Percentiles rank a stretch among this genome's conserved stretches.
Evolutionary conservation across 306 rosid genomes (phyloP).

Genomic region (Lupinus albus): DNA sequence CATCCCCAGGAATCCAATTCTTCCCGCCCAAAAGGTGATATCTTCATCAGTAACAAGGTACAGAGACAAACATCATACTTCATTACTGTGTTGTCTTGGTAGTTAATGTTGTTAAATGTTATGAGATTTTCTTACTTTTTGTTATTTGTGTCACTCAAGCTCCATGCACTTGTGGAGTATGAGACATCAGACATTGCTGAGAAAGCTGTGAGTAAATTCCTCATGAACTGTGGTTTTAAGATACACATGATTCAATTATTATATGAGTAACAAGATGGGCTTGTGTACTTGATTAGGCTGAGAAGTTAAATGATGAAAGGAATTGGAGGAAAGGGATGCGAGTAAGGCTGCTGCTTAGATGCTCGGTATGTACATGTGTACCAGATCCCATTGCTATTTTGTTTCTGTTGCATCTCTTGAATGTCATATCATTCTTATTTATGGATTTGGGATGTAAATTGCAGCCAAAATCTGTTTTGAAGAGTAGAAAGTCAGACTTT

Average conservation of each 20-base stretch:
- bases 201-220: conserved; percentile 68
- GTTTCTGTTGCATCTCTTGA: conserved; percentile 22
- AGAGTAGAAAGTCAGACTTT: conserved; percentile 72
- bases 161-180: conserved; percentile 91
- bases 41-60: conserved; percentile 88
- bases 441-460: conserved; percentile 11
- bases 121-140: conserved; percentile 28
- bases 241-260: conserved; percentile 17
- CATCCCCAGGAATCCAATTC: conserved; percentile 88
- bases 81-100: conserved; percentile 18
- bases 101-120: conserved; percentile 14
- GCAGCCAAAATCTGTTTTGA: conserved; percentile 91
- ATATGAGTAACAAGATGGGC: conserved; percentile 2
- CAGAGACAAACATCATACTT: conserved; percentile 8
- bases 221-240: conserved; percentile 3
- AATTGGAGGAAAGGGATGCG: conserved; percentile 99
- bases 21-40: conserved; percentile 75
- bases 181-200: conserved; percentile 71
- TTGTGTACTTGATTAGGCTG: conserved; percentile 58
- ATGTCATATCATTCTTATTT: conserved; percentile 6
- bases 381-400: conserved; percentile 4
- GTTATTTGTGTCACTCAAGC: conserved; percentile 53
- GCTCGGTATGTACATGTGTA: conserved; percentile 64
- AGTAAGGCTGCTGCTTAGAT: conserved; percentile 74
- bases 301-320: conserved; percentile 84